Evolutionary conservation across 805 yeast genomes (phyloP).

Genomic region (Wickerhamiella cacticola): DNA sequence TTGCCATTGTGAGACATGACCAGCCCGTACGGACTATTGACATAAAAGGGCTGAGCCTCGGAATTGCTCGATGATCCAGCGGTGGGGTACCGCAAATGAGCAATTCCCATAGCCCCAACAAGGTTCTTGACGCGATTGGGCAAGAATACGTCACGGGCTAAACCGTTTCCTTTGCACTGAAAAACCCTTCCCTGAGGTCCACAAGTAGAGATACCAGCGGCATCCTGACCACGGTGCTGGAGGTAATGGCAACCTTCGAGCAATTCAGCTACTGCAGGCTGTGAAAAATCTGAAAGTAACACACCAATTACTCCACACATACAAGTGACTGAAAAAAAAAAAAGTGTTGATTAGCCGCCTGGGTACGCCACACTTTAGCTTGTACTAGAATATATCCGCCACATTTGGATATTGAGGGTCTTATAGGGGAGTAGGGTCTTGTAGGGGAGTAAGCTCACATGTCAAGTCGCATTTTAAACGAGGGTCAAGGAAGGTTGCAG

Average conservation of each 20-base stretch:
- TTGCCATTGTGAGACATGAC: conserved; percentile 89
- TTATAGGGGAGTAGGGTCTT: too few species aligned
- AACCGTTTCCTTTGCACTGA: conserved; percentile 97
- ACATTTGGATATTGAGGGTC: too few species aligned
- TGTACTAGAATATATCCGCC: too few species aligned
- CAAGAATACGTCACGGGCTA: conserved; percentile 96
- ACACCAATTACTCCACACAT: conserved; percentile 97
- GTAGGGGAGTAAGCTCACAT: too few species aligned
- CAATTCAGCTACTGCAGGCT: conserved; percentile 74
- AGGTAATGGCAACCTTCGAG: conserved; percentile 85
- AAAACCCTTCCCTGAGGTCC: conserved; percentile 86
- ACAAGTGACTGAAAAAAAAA: too few species aligned
- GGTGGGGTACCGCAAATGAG: conserved; percentile 90
- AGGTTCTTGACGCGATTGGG: conserved; percentile 63
- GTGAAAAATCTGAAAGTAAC: conserved; percentile 60
- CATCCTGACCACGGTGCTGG: conserved; percentile 98
- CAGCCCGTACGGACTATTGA: conserved; percentile 92
- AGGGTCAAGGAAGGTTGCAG: too few species aligned
- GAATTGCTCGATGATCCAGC: conserved; percentile 93
- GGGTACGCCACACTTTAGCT: too few species aligned
- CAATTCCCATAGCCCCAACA: conserved; percentile 90
- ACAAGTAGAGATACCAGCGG: conserved; percentile 97
- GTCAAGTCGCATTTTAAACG: too few species aligned
- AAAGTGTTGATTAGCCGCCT: too few species aligned
- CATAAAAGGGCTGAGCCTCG: conserved; percentile 98